Conservation (phyloP, 345 rosid species). For the Excoecaria agallocha region DNA sequence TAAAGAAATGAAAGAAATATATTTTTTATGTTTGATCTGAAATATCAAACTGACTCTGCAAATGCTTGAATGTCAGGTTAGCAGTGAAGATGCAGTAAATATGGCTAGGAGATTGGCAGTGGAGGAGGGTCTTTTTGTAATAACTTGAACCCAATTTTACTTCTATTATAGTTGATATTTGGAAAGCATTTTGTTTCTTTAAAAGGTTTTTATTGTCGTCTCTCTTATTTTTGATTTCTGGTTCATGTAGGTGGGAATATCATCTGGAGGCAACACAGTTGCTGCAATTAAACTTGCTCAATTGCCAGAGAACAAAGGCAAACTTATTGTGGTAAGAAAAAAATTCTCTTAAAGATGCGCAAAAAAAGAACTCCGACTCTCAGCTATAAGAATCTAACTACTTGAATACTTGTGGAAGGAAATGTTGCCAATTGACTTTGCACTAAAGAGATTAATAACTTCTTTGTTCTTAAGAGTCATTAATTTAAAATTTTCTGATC, state of each 20-base stretch:
- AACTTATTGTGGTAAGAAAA: slow-evolving; percentile 82
- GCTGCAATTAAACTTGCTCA: slow-evolving; percentile 78
- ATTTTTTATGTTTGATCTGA: slow-evolving; percentile 2
- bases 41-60: slow-evolving; percentile 9
- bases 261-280: slow-evolving; percentile 91
- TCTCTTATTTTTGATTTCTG: neutral
- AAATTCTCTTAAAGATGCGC: neutral
- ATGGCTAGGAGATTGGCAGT: slow-evolving; percentile 95
- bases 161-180: neutral
- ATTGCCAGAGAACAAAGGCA: slow-evolving; percentile 93
- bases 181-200: neutral
- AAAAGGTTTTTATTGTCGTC: neutral
- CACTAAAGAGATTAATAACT: too few relatives aligned
- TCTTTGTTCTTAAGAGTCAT: neutral
- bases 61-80: slow-evolving; percentile 48
- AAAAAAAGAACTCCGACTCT: neutral
- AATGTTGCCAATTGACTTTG: too few relatives aligned
- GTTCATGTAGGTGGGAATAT: slow-evolving; percentile 76
- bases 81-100: slow-evolving; percentile 81
- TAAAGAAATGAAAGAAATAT: neutral
- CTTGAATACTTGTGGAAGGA: neutral
- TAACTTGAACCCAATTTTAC: neutral
- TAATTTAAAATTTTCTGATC: too few relatives aligned
- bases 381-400: neutral
- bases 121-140: slow-evolving; percentile 96